Percentiles rank a stretch among this genome's conserved stretches.
phyloP scores from a whole-genome alignment of 805 yeast species.

The Komagataella kurtzmanii region DNA sequence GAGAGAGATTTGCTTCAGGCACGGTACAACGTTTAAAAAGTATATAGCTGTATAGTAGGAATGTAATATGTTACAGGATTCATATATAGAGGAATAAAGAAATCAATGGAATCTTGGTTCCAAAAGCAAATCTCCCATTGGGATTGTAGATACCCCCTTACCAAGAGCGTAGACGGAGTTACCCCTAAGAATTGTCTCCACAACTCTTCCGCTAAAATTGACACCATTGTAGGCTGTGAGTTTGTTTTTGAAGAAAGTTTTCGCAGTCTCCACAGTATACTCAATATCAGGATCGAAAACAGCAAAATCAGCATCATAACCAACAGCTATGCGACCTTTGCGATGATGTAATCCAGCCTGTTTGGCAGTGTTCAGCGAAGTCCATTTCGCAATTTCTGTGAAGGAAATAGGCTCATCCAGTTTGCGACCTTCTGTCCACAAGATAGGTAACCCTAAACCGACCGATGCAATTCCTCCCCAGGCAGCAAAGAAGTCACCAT shows the following conservation, averaged over 20 bases:
- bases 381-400: conserved; percentile 65
- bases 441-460: conserved; percentile 76
- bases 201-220: conserved; percentile 56
- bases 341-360: conserved; percentile 66
- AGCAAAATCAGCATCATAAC: conserved; percentile 82
- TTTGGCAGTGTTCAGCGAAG: conserved; percentile 68
- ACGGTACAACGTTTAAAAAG: conserved; percentile 14
- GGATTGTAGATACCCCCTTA: conserved; percentile 38
- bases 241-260: conserved; percentile 70
- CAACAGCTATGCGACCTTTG: conserved; percentile 64
- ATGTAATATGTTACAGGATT: background rate
- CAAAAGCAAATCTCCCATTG: conserved; percentile 47
- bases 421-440: conserved; percentile 62
- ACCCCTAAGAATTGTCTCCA: conserved; percentile 75
- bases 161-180: conserved; percentile 44
- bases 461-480: conserved; percentile 97
- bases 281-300: conserved; percentile 55
- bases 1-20: conserved; percentile 11
- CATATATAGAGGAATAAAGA: background rate
- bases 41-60: background rate
- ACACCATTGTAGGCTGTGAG: conserved; percentile 77
- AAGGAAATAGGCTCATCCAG: conserved; percentile 36
- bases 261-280: conserved; percentile 37
- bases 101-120: conserved; percentile 32
- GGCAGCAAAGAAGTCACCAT: conserved; percentile 82